Evolutionary conservation across 805 yeast genomes (phyloP).

Genomic region (Metschnikowia koreensis): DNA sequence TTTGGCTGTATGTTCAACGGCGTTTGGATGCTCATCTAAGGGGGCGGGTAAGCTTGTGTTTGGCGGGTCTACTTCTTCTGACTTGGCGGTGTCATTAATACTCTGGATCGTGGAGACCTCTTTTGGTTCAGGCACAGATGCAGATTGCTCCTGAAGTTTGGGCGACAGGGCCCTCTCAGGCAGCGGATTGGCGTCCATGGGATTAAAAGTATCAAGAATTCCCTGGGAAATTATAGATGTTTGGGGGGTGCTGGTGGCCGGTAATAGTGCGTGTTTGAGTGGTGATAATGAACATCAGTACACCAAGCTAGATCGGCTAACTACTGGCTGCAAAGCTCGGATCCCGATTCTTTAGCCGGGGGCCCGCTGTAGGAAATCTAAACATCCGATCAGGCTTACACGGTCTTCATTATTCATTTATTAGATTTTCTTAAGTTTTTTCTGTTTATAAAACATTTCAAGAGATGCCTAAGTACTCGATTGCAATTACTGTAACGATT

Average conservation of each 20-base stretch:
- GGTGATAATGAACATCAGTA: background rate
- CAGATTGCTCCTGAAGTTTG: background rate
- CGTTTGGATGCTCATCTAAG: conserved; percentile 13
- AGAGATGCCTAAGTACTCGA: no score
- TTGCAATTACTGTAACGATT: no score
- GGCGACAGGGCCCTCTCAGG: conserved; percentile 4
- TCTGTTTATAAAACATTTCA: no score
- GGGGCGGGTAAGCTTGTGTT: conserved; percentile 1
- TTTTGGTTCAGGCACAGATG: background rate
- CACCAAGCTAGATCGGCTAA: background rate
- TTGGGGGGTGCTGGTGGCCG: background rate
- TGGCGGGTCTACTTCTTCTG: background rate
- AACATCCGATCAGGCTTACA: no score
- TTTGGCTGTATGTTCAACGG: background rate
- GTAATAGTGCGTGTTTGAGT: background rate
- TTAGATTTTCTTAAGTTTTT: no score
- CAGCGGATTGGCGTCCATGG: conserved; percentile 4
- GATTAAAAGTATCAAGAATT: background rate
- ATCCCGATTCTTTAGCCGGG: no score
- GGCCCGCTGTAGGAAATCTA: no score
- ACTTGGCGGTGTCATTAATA: no score
- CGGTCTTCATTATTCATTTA: no score
- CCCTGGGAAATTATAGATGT: background rate
- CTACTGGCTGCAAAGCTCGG: no score
- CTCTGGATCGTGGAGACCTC: background rate